Evolutionary conservation across 257 asterid species (phyloP), one percentile per base, ranked within the genome.

Genomic region (Solanum bukasovii): DNA sequence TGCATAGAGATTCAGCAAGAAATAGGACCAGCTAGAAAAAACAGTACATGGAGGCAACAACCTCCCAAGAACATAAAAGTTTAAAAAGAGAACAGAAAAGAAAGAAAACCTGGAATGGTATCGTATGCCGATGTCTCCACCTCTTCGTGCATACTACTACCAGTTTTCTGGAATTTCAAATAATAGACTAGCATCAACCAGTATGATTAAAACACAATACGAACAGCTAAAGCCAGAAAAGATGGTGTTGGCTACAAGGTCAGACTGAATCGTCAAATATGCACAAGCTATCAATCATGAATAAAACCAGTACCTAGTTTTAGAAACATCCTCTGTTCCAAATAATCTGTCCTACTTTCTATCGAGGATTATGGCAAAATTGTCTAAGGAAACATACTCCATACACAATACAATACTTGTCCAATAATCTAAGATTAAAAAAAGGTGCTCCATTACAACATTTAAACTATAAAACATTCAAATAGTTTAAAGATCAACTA

Each of bases 61-160:
- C 49, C 71, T 72, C 56, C 52, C 61, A 86, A 14, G 46, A 86
- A 86, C 34, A 46, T 44, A 72, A 23, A 20, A 38, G 34, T 23
- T 49, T 21, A 73, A 25, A 52, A 86, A n/a, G 46, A 34, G 42
- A 70, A 83, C 68, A 84, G 86, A 46, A 86, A 35, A 83, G n/a
- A 67, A 90, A 46, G 85, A 84, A 67, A 92, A 94, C 99, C 99
- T 93, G 97, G 92, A 29, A 90, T 91, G 84, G 89, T 91, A 92
- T 93, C 92, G 92, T 90, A 94, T 38, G 93, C 94, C 78, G 98
- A 98, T 73, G 98, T 92, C 88, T 93, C 99, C 92, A 92, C 98
- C 90, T 95, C 98, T 91, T 95, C 99, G 89, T 88, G 94, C 88
- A 87, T 88, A 83, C 90, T 88, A 89, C 93, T 77, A 73, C 94